Base-by-base conservation (phyloP, 768 basidiomycete species). In the Boletus speciosus region DNA sequence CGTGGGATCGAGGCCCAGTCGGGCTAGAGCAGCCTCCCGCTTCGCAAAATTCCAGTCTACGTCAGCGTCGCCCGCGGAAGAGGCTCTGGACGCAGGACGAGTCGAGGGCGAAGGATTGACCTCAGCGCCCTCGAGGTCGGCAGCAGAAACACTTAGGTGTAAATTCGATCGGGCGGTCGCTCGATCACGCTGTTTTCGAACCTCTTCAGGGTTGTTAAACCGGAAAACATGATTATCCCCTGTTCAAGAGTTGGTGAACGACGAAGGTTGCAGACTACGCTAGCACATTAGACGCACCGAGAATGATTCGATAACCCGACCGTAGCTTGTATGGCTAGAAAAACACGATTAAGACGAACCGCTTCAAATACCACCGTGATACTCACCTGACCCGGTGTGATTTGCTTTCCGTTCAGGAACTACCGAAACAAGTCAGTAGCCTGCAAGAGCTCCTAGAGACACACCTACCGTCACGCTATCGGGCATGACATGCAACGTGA, bases 41-140 rank as follows among this genome's bases (percentile, higher is more conserved):
- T 91, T 90, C 6, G 97, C 97, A 69, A 86, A 98, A n/a, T 85
- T 90, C 97, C 97, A 99, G 69, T 99, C 97, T 41, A 93, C 88
- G 59, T 92, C 88, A 27, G 70, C 78, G 27, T 82, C 77, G 51
- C 81, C 86, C 23, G 81, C 81, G 4, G 81, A 81, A 1, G 87
- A 88, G 1, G 80, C 75, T 4, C 89, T 87, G 6, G 91, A 91
- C 41, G 85, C 85, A 3, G 93, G 90, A n/a, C 90, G 83, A 9
- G 88, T 69, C 12, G 79, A 80, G 21, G 80, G 77, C 0, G 79
- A 73, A 27, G 60, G 67, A 37, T 39, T 59, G 31, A 62, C 75
- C 15, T 74, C 80, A 5, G 59, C 70, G 4, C 71, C 77, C 47
- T 86, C 87, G 6, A 90, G 64, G 55, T 93, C 91, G 7, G 74